Evolutionary conservation across 139 green algal species (phyloP).

Genomic region (Tetradesmus obliquus): DNA sequence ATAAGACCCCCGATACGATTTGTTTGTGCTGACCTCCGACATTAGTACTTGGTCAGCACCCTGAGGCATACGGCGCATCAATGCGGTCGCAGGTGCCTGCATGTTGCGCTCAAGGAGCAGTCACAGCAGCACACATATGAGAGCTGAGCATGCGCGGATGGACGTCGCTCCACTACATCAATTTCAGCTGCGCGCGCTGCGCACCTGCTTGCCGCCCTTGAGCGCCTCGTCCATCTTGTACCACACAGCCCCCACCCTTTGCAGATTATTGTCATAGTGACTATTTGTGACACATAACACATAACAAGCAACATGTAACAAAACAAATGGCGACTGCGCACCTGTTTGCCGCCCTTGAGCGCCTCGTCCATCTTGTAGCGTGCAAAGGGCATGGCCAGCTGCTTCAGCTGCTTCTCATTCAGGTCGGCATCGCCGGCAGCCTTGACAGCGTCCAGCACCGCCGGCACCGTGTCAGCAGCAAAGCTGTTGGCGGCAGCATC

Average conservation of each 20-base stretch:
- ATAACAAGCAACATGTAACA: no score
- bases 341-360: slow-evolving; percentile 67
- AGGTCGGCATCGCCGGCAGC: slow-evolving; percentile 22
- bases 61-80: no score
- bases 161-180: no score
- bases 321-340: slow-evolving; percentile 14
- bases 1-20: no score
- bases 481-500: slow-evolving; percentile 60
- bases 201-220: slow-evolving; percentile 67
- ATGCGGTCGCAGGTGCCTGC: no score
- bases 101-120: no score
- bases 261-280: no score
- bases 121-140: no score
- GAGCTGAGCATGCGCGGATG: no score
- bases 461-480: slow-evolving; percentile 43
- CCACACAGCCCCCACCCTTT: slow-evolving; percentile 64
- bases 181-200: not conserved
- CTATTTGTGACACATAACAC: no score
- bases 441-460: slow-evolving; percentile 66
- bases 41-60: no score
- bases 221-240: slow-evolving; percentile 87
- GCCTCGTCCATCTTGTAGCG: slow-evolving; percentile 92
- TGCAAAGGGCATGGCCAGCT: slow-evolving; percentile 91
- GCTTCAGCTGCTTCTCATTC: slow-evolving; percentile 84
- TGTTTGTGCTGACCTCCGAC: no score